These are phyloP conservation scores for Mycena metata DNA, from an alignment of 768 basidiomycete genomes.

Conservation along the genomic window DNA sequence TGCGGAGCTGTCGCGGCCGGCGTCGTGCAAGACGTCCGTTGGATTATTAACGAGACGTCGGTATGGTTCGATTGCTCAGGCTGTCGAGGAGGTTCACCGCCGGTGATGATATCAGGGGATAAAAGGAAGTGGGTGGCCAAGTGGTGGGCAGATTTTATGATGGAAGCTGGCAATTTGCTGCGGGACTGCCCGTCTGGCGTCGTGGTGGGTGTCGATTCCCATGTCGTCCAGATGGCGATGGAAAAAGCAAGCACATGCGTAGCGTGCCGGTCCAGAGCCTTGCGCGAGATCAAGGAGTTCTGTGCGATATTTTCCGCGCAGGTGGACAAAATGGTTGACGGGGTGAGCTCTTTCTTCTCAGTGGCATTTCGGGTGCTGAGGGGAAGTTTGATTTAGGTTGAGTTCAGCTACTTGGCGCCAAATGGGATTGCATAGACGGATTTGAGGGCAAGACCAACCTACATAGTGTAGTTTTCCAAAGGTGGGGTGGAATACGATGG, in stretches of 20 bases:
- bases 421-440: too few species aligned
- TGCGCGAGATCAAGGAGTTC: slow-evolving; percentile 38
- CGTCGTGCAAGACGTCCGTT: slow-evolving; percentile 36
- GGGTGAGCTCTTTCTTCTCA: slow-evolving; percentile 26
- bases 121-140: slow-evolving; percentile 33
- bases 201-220: slow-evolving; percentile 30
- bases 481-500: too few species aligned
- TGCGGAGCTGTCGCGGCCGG: slow-evolving; percentile 40
- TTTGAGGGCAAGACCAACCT: too few species aligned
- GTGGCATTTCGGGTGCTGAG: not conserved
- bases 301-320: slow-evolving; percentile 35
- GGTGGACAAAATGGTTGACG: slow-evolving; percentile 35
- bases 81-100: slow-evolving; percentile 27
- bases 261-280: slow-evolving; percentile 36
- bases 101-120: slow-evolving; percentile 32
- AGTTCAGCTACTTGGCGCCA: slow-evolving; percentile 1
- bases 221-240: slow-evolving; percentile 36
- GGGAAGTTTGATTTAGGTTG: not conserved
- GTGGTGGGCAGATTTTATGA: slow-evolving; percentile 43
- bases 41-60: slow-evolving; percentile 36
- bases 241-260: slow-evolving; percentile 37
- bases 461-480: too few species aligned
- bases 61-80: slow-evolving; percentile 37
- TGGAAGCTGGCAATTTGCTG: slow-evolving; percentile 32
- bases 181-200: slow-evolving; percentile 37